Evolutionary conservation across 495 filamentous ascomycete genomes (phyloP).

Genomic region (Recurvomyces mirabilis): DNA sequence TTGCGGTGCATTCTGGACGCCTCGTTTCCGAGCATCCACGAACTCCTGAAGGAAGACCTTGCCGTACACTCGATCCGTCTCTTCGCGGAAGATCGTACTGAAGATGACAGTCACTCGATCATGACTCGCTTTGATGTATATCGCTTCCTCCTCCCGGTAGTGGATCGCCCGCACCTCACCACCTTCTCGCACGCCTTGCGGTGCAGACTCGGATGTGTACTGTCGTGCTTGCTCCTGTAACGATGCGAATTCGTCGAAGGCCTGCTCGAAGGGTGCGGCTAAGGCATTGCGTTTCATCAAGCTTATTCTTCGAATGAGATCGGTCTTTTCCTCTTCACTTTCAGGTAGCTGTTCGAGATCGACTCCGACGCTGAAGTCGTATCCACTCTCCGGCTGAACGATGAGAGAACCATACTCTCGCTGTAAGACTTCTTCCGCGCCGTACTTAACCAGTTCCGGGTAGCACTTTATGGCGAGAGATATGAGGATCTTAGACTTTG

Average conservation of each 20-base stretch:
- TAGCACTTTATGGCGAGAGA: slow-evolving; percentile 92
- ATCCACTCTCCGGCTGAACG: slow-evolving; percentile 73
- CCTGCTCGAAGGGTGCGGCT: slow-evolving; percentile 94
- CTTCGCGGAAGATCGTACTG: slow-evolving; percentile 93
- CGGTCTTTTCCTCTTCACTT: slow-evolving; percentile 67
- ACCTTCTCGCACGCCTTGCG: slow-evolving; percentile 74
- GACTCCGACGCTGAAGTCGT: slow-evolving; percentile 84
- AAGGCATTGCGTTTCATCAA: slow-evolving; percentile 94
- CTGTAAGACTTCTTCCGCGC: slow-evolving; percentile 79
- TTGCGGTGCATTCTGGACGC: slow-evolving; percentile 95
- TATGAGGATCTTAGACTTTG: slow-evolving; percentile 82
- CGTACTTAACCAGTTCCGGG: slow-evolving; percentile 81
- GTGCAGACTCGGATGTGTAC: slow-evolving; percentile 82
- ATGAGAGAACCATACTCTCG: slow-evolving; percentile 92
- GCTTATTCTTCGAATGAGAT: slow-evolving; percentile 71
- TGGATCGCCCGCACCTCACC: slow-evolving; percentile 93
- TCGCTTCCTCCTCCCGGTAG: slow-evolving; percentile 97
- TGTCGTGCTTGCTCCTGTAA: slow-evolving; percentile 78
- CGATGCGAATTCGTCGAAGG: slow-evolving; percentile 82
- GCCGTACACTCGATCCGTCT: slow-evolving; percentile 92
- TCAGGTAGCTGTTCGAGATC: slow-evolving; percentile 79
- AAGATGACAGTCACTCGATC: slow-evolving; percentile 98
- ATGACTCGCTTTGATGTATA: slow-evolving; percentile 94
- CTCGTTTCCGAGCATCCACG: slow-evolving; percentile 85
- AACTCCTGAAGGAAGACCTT: slow-evolving; percentile 96